These are phyloP conservation scores for Paxillus rubicundulus DNA, from an alignment of 768 basidiomycete species.

Conservation along the genomic window DNA sequence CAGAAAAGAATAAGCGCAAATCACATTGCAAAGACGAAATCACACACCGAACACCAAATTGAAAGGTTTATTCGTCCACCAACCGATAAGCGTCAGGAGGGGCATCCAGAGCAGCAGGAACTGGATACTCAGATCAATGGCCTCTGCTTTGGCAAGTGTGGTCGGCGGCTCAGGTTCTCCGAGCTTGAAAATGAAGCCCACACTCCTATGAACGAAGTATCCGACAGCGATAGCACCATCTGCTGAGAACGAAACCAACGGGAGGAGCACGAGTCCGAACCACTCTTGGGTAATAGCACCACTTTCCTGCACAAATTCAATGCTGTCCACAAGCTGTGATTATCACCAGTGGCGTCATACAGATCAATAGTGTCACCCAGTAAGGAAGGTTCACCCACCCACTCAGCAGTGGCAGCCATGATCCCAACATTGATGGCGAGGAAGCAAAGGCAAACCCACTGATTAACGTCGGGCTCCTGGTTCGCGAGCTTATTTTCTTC, in stretches of 20 bases:
- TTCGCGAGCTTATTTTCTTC: slow-evolving; percentile 30
- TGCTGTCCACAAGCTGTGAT: slow-evolving; percentile 58
- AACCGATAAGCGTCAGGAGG: slow-evolving; percentile 62
- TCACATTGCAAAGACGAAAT: neutral
- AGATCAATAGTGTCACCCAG: neutral
- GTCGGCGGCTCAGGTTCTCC: slow-evolving; percentile 43
- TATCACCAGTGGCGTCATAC: neutral
- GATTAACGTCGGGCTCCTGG: slow-evolving; percentile 56
- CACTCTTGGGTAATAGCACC: slow-evolving; percentile 53
- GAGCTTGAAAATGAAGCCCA: neutral
- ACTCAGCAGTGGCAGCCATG: slow-evolving; percentile 71
- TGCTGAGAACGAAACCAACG: slow-evolving; percentile 70
- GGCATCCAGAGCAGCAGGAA: slow-evolving; percentile 82
- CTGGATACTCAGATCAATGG: slow-evolving; percentile 77
- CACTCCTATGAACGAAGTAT: slow-evolving; percentile 39
- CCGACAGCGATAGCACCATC: slow-evolving; percentile 62
- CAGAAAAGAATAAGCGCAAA: neutral
- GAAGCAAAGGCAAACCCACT: slow-evolving; percentile 57
- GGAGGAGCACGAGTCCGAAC: slow-evolving; percentile 70
- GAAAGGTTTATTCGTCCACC: slow-evolving; percentile 63
- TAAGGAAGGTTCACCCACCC: slow-evolving; percentile 39
- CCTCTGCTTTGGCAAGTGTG: slow-evolving; percentile 61
- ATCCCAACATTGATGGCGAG: slow-evolving; percentile 53
- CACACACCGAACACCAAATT: slow-evolving; percentile 62
- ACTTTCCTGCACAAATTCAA: slow-evolving; percentile 49